Conservation (phyloP, 805 yeast genomes). For the Yarrowia keelungensis region DNA sequence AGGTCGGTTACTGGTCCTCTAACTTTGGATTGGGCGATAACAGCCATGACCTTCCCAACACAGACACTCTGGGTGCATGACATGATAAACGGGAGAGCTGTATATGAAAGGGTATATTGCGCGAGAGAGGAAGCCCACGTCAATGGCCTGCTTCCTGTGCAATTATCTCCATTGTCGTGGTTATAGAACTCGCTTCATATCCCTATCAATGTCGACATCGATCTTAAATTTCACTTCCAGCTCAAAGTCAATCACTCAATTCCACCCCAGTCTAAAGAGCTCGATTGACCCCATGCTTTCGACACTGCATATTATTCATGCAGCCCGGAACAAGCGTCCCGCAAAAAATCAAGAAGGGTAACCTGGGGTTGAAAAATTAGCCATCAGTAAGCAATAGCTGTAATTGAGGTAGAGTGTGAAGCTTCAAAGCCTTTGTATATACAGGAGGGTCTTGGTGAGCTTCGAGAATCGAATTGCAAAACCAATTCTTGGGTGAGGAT, state of each 20-base stretch:
- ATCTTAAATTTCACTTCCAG: too few relatives aligned
- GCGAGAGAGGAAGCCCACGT: too few relatives aligned
- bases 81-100: slow-evolving; percentile 1
- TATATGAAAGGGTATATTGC: slow-evolving; percentile 8
- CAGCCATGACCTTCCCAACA: slow-evolving; percentile 21
- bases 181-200: too few relatives aligned
- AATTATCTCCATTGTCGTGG: too few relatives aligned
- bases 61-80: slow-evolving; percentile 14
- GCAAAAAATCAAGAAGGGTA: background rate
- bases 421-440: too few relatives aligned
- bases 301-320: background rate
- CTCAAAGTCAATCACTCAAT: background rate
- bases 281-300: slow-evolving; percentile 19
- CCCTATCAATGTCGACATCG: background rate
- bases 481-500: too few relatives aligned
- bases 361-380: background rate
- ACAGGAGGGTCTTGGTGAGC: too few relatives aligned
- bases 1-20: slow-evolving; percentile 21
- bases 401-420: too few relatives aligned
- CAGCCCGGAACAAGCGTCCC: slow-evolving; percentile 18
- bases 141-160: background rate
- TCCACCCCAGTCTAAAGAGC: background rate
- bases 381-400: too few relatives aligned
- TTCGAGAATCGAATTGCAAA: too few relatives aligned
- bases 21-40: slow-evolving; percentile 36